Evolutionary conservation across 768 basidiomycete genomes (phyloP), one percentile per base, ranked within the genome.

Genomic region (Exidia glandulosa): DNA sequence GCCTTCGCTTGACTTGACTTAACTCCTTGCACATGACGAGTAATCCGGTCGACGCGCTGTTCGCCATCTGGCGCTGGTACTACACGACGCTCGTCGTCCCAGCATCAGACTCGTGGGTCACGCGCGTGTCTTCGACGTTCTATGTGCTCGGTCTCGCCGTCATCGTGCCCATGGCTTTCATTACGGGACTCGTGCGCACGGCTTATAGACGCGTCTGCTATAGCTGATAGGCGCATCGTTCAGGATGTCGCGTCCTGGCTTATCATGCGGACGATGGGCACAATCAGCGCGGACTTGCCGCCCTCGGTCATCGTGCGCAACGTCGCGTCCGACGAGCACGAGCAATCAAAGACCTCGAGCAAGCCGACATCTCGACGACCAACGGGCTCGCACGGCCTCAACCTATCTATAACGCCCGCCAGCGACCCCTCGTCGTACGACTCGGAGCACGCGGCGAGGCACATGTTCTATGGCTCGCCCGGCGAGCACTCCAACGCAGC

Each of bases 211-310:
- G 25, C 48, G 50, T 36, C 47, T 57, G 59, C 63, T 29, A 55
- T 14, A 9, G 3, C 60, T 61, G 59, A 58, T 32, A 25, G 14
- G 23, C 47, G 32, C 25, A 33, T 48, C 7, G 13, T 37, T 47
- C 66, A 91, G 89, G 89, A 92, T 69, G 82, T 91, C 59, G 76
- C 82, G 2, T 88, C 90, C 23, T 92, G 91, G 66, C 82, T 84
- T 60, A 87, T 92, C 67, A 90, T 87, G 13, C 84, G 89, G 60
- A 90, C 88, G 5, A 78, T 92, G 57, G 89, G 88, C 48, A 68
- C 65, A 30, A 63, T 78, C 30, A 65, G 68, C 33, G 70, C 66
- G 25, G 63, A 70, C 48, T 57, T 58, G 37, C 63, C 69, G 47
- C 68, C 72, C 27, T 60, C 59, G n/a, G 23, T n/a, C 47, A 56